Evolutionary conservation across 176 grass and related monocot species (phyloP), one percentile per base, ranked within the genome.

Genomic region (Hsuehochloa calcarea): DNA sequence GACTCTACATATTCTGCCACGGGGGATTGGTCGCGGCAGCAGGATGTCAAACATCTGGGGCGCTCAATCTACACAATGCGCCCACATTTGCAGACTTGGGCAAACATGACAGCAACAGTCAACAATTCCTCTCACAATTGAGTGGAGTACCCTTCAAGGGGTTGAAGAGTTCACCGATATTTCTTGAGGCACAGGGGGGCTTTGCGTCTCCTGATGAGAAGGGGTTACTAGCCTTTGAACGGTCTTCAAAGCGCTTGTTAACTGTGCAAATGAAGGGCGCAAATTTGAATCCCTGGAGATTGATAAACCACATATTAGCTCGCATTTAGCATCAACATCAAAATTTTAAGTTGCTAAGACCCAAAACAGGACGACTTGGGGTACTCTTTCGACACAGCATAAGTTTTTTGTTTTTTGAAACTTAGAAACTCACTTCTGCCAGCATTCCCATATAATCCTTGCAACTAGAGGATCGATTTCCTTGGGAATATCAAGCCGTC

Each of bases 81-180:
- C 88, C 75, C 77, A 63, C 89, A 88, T 90, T 90, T 84, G 86
- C 64, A 74, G 75, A 73, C 59, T 78, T 59, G 71, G 43, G 40
- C 44, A 79, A 40, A 76, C 49, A 44, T 38, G 70, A 73, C 47
- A 10, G 64, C 51, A 87, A 68, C 84, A 90, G 88, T 46, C 49
- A 63, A 75, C 54, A 17, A 74, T 58, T 74, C 79, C 69, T 44
- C 77, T 38, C 86, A 85, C 84, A 88, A 26, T 25, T 46, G 67
- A 0, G 74, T 74, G 51, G n/a, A 58, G 22, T 64, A n/a, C 8
- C 27, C 40, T 55, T 83, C 80, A 95, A 15, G 96, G 96, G 25
- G 97, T 99, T 17, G 88, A 89, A 15, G 90, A 89, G 75, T 94
- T 94, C 83, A 99, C 97, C 72, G 88, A 94, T 85, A 96, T 99